phyloP scores from a whole-genome alignment of 129 eudicot species.

The Arctium minus region DNA sequence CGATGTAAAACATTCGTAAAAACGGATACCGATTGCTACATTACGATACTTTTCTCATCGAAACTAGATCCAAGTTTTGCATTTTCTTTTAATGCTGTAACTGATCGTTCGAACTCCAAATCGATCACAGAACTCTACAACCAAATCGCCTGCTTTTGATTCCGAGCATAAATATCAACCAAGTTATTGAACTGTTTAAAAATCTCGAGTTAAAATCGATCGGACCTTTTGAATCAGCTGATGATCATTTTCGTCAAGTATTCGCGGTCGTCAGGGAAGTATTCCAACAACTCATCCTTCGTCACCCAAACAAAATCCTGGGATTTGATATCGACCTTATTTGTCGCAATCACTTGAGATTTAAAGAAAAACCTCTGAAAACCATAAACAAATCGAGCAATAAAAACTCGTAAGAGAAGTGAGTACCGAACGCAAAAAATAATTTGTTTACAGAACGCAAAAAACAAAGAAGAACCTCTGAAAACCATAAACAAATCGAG shows the following conservation, averaged over 20 bases:
- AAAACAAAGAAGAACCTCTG: constrained; percentile 76
- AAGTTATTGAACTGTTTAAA: constrained; percentile 8
- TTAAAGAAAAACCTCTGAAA: constrained; percentile 85
- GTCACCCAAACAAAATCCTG: constrained; percentile 92
- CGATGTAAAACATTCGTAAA: constrained; percentile 1
- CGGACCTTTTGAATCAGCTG: constrained; percentile 33
- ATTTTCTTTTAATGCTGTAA: neutral
- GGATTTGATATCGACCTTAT: constrained; percentile 58
- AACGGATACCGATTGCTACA: neutral
- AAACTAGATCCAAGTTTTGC: neutral
- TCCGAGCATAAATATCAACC: neutral
- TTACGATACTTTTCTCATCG: neutral
- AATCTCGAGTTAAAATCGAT: neutral
- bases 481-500: neutral
- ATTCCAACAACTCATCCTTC: constrained; percentile 77
- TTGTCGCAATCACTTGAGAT: constrained; percentile 76
- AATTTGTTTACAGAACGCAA: too few relatives aligned
- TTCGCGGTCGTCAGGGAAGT: constrained; percentile 80
- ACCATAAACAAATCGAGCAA: neutral
- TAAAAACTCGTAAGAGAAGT: neutral
- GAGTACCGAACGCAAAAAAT: neutral
- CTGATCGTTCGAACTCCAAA: neutral
- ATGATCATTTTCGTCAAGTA: constrained; percentile 79
- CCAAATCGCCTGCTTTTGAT: constrained; percentile 9
- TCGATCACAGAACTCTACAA: neutral